Conservation (phyloP, 441 rosid genomes). For the Jatropha multifida region DNA sequence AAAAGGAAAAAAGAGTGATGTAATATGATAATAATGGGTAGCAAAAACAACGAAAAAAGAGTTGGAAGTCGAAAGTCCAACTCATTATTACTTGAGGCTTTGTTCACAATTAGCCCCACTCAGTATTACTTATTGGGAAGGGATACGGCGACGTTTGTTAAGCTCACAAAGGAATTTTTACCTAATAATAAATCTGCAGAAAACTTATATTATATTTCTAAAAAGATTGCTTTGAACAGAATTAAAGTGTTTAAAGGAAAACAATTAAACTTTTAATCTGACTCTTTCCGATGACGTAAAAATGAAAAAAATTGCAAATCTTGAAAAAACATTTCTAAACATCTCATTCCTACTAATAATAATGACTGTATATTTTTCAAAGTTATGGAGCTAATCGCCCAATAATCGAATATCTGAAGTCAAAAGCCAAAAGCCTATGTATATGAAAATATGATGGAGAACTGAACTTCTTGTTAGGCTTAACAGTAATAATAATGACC, state of each 20-base stretch:
- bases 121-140: neutral
- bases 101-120: neutral
- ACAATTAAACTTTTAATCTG: neutral
- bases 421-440: too few relatives aligned
- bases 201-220: neutral
- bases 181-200: too few relatives aligned
- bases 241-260: neutral
- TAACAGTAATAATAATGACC: slow-evolving; percentile 25
- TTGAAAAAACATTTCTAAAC: neutral
- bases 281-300: neutral
- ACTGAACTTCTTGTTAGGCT: slow-evolving; percentile 8
- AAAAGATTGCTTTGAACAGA: neutral
- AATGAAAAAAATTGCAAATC: neutral
- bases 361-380: neutral
- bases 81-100: neutral
- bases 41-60: too few relatives aligned
- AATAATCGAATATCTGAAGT: too few relatives aligned
- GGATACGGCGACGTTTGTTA: neutral
- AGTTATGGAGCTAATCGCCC: neutral
- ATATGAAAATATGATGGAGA: neutral
- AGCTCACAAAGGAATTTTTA: neutral
- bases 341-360: neutral
- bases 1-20: too few relatives aligned
- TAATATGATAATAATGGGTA: too few relatives aligned
- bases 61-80: neutral